Evolutionary conservation across 345 rosid genomes (phyloP).

Genomic region (Trapa bicornis): DNA sequence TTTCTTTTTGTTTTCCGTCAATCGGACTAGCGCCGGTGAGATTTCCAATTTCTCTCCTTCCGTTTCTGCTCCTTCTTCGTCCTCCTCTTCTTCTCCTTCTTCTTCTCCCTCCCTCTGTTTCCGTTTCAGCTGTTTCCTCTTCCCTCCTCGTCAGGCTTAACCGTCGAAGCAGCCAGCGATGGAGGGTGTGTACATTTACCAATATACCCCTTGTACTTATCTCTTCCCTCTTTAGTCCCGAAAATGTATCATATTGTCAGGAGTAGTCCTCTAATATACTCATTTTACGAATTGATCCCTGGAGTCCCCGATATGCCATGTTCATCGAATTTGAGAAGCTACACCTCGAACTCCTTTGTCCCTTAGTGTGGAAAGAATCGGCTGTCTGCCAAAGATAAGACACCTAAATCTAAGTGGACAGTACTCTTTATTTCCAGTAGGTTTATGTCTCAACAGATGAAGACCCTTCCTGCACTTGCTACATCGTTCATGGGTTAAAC

Average conservation of each 20-base stretch:
- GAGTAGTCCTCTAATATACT: neutral
- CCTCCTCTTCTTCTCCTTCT: neutral
- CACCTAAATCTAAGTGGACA: too few species aligned
- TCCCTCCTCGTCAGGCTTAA: conserved; percentile 15
- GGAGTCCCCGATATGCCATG: neutral
- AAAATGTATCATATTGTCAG: neutral
- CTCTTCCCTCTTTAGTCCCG: neutral
- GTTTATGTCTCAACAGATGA: too few species aligned
- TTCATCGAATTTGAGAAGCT: neutral
- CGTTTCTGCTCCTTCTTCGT: neutral
- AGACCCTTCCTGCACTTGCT: too few species aligned
- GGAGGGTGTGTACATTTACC: neutral
- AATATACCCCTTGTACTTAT: neutral
- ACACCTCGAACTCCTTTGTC: neutral
- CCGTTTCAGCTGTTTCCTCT: conserved; percentile 17
- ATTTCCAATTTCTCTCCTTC: neutral
- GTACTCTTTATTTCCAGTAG: too few species aligned
- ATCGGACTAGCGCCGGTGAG: neutral
- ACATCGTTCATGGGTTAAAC: too few species aligned
- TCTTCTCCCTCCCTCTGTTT: conserved; percentile 1
- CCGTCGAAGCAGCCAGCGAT: conserved; percentile 7
- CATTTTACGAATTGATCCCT: neutral
- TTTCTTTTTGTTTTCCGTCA: neutral
- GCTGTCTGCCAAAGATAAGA: too few species aligned
- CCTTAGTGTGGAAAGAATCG: too few species aligned